Percentiles rank a stretch among this genome's conserved stretches.
phyloP scores from a whole-genome alignment of 2,329 filamentous ascomycete species.

The Laburnicola sp. region DNA sequence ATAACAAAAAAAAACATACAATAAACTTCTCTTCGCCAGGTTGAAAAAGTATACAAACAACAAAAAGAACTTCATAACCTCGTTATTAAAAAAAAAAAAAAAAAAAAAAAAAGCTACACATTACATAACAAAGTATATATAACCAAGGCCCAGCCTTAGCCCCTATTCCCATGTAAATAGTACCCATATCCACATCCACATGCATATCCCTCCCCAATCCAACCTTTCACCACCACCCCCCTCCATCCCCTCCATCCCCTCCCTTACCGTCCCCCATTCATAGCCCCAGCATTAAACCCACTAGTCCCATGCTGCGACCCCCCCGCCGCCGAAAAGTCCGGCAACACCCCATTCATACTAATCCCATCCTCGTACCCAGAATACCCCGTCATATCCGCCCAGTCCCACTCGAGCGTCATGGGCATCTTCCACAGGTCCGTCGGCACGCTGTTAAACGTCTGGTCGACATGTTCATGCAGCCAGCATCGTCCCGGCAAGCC shows the following conservation, averaged over 20 bases:
- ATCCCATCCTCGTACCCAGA: slow-evolving; percentile 44
- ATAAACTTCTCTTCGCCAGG: too few species aligned
- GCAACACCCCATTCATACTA: slow-evolving; percentile 44
- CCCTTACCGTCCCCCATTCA: slow-evolving; percentile 34
- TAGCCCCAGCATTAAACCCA: slow-evolving; percentile 37
- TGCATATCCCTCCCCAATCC: not conserved
- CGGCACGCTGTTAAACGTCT: slow-evolving; percentile 74
- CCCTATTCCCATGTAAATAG: not conserved
- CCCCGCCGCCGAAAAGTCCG: slow-evolving; percentile 25
- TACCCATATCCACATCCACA: slow-evolving; percentile 1
- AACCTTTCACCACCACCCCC: not conserved
- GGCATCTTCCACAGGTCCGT: slow-evolving; percentile 95
- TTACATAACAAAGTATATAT: not conserved
- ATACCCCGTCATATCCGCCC: slow-evolving; percentile 56
- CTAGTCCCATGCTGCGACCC: slow-evolving; percentile 33
- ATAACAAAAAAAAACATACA: too few species aligned
- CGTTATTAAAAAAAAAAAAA: too few species aligned
- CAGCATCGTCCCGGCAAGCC: not conserved
- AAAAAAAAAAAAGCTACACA: too few species aligned
- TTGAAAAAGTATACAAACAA: too few species aligned
- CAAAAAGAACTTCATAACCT: too few species aligned
- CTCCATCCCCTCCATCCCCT: not conserved
- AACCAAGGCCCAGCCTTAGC: not conserved
- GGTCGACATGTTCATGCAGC: slow-evolving; percentile 61
- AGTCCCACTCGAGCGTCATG: slow-evolving; percentile 93